Percentiles rank a stretch among this genome's conserved stretches.
phyloP scores from a whole-genome alignment of 305 asterid genomes.

The Rubia peregrina region DNA sequence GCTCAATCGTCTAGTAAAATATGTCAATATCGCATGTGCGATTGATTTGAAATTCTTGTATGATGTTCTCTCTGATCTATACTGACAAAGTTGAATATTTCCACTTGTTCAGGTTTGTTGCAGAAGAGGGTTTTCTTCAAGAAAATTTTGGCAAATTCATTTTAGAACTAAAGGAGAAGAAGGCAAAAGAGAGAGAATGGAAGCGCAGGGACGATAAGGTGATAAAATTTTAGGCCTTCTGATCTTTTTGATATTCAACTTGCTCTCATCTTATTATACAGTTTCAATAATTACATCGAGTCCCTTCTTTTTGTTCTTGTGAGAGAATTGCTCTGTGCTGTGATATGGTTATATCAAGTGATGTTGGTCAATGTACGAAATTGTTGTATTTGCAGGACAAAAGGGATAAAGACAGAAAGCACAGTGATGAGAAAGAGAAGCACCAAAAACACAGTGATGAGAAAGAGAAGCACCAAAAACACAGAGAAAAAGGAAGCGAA shows the following conservation, averaged over 20 bases:
- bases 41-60: not conserved
- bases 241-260: not conserved
- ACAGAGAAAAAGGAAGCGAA: slow-evolving; percentile 36
- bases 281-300: not conserved
- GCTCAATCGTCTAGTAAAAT: not conserved
- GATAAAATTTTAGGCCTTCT: not conserved
- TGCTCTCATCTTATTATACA: not conserved
- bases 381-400: slow-evolving; percentile 42
- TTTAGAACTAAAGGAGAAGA: slow-evolving; percentile 55
- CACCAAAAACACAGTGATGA: slow-evolving; percentile 45
- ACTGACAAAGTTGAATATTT: slow-evolving; percentile 15
- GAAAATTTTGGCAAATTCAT: slow-evolving; percentile 59
- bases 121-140: slow-evolving; percentile 55
- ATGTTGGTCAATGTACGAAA: not conserved
- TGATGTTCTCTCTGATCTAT: not conserved
- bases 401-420: slow-evolving; percentile 66
- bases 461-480: slow-evolving; percentile 45
- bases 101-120: slow-evolving; percentile 54
- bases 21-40: not conserved
- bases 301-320: not conserved
- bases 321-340: no score
- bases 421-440: no score
- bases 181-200: slow-evolving; percentile 72
- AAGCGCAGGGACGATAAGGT: slow-evolving; percentile 85
- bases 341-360: not conserved